A percentile compares a stretch with the other conserved stretches of the same genome.
Evolutionary conservation across 2,329 filamentous ascomycete genomes (phyloP).

Genomic region (Alternaria gaisen): DNA sequence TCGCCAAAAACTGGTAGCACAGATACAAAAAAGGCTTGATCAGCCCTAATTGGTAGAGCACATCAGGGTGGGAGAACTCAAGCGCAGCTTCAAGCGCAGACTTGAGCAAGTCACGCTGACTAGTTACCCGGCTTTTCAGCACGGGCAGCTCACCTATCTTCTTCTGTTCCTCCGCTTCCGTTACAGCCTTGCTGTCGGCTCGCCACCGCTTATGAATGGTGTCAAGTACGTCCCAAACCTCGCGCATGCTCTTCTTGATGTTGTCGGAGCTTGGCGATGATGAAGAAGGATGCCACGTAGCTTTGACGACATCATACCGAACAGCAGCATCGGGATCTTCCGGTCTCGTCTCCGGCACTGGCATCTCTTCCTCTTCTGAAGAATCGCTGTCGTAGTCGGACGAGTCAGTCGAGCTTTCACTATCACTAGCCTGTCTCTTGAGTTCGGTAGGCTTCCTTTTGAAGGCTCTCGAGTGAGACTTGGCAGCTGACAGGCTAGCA

Average conservation of each 20-base stretch:
- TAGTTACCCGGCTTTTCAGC: constrained; percentile 65
- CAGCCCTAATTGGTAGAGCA: constrained; percentile 53
- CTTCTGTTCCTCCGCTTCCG: constrained; percentile 66
- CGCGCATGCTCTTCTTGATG: constrained; percentile 63
- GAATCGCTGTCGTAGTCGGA: constrained; percentile 61
- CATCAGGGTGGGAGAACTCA: constrained; percentile 57
- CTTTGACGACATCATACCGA: constrained; percentile 68
- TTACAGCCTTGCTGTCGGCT: constrained; percentile 63
- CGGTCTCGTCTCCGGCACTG: constrained; percentile 62
- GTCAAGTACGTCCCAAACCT: constrained; percentile 68
- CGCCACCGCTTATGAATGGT: constrained; percentile 70
- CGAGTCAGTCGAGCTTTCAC: constrained; percentile 58
- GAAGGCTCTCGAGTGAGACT: constrained; percentile 31
- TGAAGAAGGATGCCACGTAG: constrained; percentile 67
- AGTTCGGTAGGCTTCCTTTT: constrained; percentile 27
- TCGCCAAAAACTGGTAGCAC: constrained; percentile 60
- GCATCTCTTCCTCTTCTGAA: constrained; percentile 63
- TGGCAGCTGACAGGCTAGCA: constrained; percentile 40
- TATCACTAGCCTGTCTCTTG: constrained; percentile 52
- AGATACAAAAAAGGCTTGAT: constrained; percentile 55
- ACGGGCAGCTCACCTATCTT: constrained; percentile 62
- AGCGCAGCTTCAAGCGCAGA: constrained; percentile 57
- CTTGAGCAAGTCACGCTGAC: constrained; percentile 66
- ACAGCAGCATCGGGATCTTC: constrained; percentile 62
- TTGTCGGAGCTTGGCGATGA: constrained; percentile 59